phyloP scores from a whole-genome alignment of 495 filamentous ascomycete genomes.

The Xylaria nigripes region DNA sequence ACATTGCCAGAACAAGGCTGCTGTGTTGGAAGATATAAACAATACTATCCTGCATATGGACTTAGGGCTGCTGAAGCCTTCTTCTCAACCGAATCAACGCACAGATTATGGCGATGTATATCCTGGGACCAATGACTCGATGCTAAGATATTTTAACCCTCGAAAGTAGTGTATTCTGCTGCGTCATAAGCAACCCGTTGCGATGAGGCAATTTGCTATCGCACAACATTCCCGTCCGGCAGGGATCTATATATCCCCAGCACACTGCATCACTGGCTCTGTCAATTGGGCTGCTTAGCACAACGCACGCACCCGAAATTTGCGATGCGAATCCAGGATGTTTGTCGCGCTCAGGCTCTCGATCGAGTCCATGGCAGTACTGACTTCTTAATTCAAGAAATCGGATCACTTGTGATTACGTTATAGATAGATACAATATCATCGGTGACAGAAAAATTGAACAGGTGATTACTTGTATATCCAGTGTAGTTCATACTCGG shows the following conservation, averaged over 20 bases:
- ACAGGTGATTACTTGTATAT: too few relatives aligned
- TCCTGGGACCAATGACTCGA: constrained; percentile 7
- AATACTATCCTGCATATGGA: not conserved
- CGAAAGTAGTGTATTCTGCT: not conserved
- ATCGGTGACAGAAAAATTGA: too few relatives aligned
- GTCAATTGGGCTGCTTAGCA: not conserved
- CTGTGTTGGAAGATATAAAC: not conserved
- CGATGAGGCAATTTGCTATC: constrained; percentile 4
- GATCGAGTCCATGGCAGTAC: too few relatives aligned
- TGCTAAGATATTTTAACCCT: not conserved
- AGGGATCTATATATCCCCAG: not conserved
- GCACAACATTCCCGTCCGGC: constrained; percentile 2
- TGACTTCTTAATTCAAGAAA: too few relatives aligned
- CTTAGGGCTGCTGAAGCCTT: too few relatives aligned
- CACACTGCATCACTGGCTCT: constrained; percentile 2
- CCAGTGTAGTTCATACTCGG: too few relatives aligned
- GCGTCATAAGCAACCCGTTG: not conserved
- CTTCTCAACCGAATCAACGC: not conserved
- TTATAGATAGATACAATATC: too few relatives aligned
- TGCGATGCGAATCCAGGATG: not conserved
- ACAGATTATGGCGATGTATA: not conserved
- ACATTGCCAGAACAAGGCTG: constrained; percentile 2
- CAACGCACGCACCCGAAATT: not conserved
- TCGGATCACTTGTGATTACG: too few relatives aligned
- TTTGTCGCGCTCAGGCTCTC: too few relatives aligned